These are phyloP conservation scores for Chrysoporthe cubensis DNA, from an alignment of 2,329 filamentous ascomycete genomes.

Conservation along the genomic window DNA sequence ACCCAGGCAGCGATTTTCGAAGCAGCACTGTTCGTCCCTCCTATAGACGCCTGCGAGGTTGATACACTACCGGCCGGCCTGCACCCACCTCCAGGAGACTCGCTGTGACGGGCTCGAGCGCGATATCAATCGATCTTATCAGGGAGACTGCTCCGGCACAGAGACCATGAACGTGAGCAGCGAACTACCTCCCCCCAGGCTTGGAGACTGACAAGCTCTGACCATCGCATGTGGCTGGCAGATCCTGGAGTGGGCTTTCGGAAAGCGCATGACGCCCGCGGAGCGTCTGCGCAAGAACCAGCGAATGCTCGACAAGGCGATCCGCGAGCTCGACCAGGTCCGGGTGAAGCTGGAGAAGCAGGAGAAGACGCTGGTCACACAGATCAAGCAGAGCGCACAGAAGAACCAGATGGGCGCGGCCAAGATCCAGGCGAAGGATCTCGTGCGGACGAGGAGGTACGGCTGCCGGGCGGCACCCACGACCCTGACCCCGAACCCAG, in stretches of 20 bases:
- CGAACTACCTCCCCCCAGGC: constrained; percentile 6
- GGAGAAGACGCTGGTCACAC: constrained; percentile 92
- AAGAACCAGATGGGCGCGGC: constrained; percentile 98
- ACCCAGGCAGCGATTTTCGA: neutral
- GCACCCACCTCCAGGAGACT: neutral
- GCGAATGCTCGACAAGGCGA: constrained; percentile 94
- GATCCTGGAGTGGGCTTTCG: constrained; percentile 99
- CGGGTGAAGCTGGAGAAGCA: constrained; percentile 96
- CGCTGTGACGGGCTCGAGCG: constrained; percentile 11
- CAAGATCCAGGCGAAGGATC: constrained; percentile 97
- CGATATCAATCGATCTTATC: constrained; percentile 19
- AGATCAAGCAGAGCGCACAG: constrained; percentile 98
- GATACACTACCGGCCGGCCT: neutral
- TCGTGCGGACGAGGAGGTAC: constrained; percentile 85
- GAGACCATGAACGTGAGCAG: constrained; percentile 58
- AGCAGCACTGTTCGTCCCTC: neutral
- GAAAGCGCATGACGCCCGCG: constrained; percentile 97
- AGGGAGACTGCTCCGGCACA: constrained; percentile 29
- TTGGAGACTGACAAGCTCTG: constrained; percentile 23
- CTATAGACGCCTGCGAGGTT: neutral
- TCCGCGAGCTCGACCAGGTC: constrained; percentile 93
- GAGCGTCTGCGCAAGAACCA: constrained; percentile 93
- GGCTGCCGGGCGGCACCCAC: constrained; percentile 22
- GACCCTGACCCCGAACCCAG: neutral
- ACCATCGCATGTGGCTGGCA: constrained; percentile 44